These are phyloP conservation scores for Claviceps arundinis DNA, from an alignment of 2,329 filamentous ascomycete species.

Conservation along the genomic window DNA sequence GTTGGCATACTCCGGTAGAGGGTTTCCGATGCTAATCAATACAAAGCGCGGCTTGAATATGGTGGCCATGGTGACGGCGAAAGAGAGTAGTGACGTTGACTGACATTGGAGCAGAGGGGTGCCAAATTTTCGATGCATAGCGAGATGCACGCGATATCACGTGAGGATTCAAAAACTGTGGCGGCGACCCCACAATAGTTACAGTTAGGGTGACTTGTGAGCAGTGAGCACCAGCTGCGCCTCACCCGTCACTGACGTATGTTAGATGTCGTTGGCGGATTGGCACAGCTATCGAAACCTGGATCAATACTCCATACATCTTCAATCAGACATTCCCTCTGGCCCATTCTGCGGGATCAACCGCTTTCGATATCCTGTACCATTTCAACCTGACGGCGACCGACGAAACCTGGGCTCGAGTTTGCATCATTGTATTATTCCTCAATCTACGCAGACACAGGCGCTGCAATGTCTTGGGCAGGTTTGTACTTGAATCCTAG, in stretches of 20 bases:
- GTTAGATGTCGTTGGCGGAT: slow-evolving; percentile 9
- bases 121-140: neutral
- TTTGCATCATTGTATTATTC: neutral
- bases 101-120: neutral
- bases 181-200: neutral
- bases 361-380: neutral
- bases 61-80: slow-evolving; percentile 2
- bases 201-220: neutral
- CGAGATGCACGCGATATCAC: slow-evolving; percentile 14
- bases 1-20: slow-evolving; percentile 49
- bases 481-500: slow-evolving; percentile 27
- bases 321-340: neutral
- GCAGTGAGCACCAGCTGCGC: slow-evolving; percentile 1
- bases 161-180: slow-evolving; percentile 11
- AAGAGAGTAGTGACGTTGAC: neutral
- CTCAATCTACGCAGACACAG: slow-evolving; percentile 3
- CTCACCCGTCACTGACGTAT: slow-evolving; percentile 11
- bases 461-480: slow-evolving; percentile 54
- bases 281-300: slow-evolving; percentile 20
- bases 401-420: neutral
- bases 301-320: neutral
- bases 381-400: neutral
- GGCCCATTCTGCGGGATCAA: neutral
- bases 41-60: slow-evolving; percentile 46
- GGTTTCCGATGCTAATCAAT: slow-evolving; percentile 81